These are phyloP conservation scores for Acidomyces sp. DNA, from an alignment of 495 filamentous ascomycete genomes.

Conservation along the genomic window DNA sequence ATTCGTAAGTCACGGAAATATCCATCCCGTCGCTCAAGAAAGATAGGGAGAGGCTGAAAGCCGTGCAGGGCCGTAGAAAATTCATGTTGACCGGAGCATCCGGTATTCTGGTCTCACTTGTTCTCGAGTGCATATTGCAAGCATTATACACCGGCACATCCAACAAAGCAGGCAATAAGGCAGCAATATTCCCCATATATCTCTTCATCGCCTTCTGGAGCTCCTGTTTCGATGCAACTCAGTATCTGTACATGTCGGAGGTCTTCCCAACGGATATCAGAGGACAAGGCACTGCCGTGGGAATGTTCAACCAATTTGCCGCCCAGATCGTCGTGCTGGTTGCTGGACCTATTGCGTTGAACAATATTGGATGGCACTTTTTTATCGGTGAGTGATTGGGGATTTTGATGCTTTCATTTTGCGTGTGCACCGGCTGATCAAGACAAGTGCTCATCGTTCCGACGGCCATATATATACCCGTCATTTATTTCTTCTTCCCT, in stretches of 20 bases:
- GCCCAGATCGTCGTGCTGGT: constrained; percentile 19
- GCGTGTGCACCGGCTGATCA: too few relatives aligned
- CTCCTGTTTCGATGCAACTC: constrained; percentile 18
- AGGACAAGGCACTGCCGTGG: constrained; percentile 14
- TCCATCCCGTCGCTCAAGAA: not conserved
- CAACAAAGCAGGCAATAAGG: constrained; percentile 19
- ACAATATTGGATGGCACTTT: constrained; percentile 20
- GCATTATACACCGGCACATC: constrained; percentile 11
- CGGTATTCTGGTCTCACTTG: constrained; percentile 12
- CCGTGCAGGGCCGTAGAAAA: constrained; percentile 3
- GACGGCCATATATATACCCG: constrained; percentile 12
- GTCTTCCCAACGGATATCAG: constrained; percentile 16
- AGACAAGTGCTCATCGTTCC: constrained; percentile 5
- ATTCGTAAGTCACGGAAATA: too few relatives aligned
- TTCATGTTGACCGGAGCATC: constrained; percentile 17
- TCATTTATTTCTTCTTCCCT: constrained; percentile 19
- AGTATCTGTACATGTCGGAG: constrained; percentile 19
- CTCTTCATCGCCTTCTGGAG: constrained; percentile 21
- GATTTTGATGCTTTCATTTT: constrained; percentile 6
- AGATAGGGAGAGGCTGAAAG: not conserved
- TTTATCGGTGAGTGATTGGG: constrained; percentile 12
- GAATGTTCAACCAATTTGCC: constrained; percentile 16
- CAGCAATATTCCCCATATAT: constrained; percentile 22
- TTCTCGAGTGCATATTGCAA: constrained; percentile 16
- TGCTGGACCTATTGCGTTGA: constrained; percentile 21